Evolutionary conservation across 441 rosid species (phyloP).

Genomic region (Gossypium gossypioides): DNA sequence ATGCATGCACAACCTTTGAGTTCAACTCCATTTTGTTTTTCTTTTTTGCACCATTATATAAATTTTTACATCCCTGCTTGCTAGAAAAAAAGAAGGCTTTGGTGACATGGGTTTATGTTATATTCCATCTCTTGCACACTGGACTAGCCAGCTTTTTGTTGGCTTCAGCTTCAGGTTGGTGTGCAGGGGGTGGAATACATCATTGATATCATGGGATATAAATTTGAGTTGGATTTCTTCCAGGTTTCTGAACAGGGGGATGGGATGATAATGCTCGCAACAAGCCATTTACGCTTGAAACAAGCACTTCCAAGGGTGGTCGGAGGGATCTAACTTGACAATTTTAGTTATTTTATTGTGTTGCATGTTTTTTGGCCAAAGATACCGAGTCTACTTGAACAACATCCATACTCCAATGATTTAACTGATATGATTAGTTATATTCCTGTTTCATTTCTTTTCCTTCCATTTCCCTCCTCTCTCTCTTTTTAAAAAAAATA

Average conservation of each 20-base stretch:
- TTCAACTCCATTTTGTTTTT: not conserved
- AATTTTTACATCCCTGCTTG: not conserved
- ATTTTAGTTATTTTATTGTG: too few species aligned
- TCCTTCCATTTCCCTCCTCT: not conserved
- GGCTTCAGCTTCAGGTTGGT: slow-evolving; percentile 2
- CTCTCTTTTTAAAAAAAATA: not conserved
- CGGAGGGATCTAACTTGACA: not conserved
- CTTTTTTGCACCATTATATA: not conserved
- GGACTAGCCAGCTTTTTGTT: not conserved
- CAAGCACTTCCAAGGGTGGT: not conserved
- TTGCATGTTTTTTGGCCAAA: too few species aligned
- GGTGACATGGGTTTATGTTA: slow-evolving; percentile 12
- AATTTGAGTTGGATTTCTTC: not conserved
- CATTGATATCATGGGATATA: slow-evolving; percentile 11
- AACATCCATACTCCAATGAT: too few species aligned
- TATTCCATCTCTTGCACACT: slow-evolving; percentile 21
- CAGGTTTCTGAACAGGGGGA: not conserved
- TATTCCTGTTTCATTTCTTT: not conserved
- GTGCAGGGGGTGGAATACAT: slow-evolving; percentile 15
- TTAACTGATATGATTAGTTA: too few species aligned
- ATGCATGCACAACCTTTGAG: not conserved
- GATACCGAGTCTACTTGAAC: not conserved
- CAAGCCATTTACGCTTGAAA: not conserved
- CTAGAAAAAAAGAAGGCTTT: not conserved
- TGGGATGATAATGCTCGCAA: too few species aligned